Percentiles rank a stretch among this genome's conserved stretches.
phyloP scores from a whole-genome alignment of 305 asterid genomes.

The Solanum hybrid region DNA sequence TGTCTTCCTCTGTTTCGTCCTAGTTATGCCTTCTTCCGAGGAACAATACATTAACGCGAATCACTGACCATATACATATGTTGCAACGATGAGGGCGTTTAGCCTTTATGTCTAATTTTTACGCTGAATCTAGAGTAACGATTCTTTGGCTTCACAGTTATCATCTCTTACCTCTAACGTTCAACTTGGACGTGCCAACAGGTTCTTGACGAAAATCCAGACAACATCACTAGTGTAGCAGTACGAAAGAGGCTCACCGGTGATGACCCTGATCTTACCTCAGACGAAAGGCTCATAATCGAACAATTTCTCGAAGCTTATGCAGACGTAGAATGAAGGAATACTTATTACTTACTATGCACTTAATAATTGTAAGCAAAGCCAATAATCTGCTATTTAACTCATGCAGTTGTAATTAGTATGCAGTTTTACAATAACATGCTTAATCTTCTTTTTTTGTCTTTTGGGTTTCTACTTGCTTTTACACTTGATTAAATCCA shows the following conservation, averaged over 20 bases:
- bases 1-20: not conserved
- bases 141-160: not conserved
- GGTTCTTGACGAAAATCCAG: constrained; percentile 46
- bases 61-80: not conserved
- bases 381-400: not conserved
- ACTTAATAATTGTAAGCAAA: not conserved
- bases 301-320: constrained; percentile 54
- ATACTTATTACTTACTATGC: not conserved
- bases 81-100: not conserved
- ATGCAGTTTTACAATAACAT: not conserved
- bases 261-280: constrained; percentile 60
- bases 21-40: not conserved
- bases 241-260: constrained; percentile 47
- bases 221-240: constrained; percentile 25
- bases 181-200: constrained; percentile 14
- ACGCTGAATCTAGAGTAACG: not conserved
- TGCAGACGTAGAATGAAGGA: constrained; percentile 39
- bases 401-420: not conserved
- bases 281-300: constrained; percentile 40
- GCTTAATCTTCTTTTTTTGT: not conserved
- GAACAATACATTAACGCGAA: not conserved
- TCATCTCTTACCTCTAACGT: not conserved
- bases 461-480: not conserved
- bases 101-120: not conserved
- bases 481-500: not conserved